Base-by-base conservation (phyloP, 23 red algal genomes). In the Chondrus crispus region DNA sequence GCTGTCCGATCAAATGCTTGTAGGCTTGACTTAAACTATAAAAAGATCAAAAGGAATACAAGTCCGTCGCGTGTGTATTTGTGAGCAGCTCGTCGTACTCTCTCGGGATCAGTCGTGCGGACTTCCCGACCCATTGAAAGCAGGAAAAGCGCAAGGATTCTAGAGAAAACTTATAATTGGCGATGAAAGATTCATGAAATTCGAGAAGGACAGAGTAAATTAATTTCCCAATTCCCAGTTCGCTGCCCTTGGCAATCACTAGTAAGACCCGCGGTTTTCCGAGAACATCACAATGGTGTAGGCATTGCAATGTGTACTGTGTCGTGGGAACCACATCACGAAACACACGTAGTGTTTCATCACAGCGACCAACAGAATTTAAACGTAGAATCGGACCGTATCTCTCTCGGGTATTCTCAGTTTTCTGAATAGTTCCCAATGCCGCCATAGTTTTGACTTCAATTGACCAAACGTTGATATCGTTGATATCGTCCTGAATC, bases 401-500 rank as follows among this genome's bases (percentile, higher is more conserved):
- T 4, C 53, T 86, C 28, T 85, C 22, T 42, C 19, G 49, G 5
- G n/a, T 62, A 14, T 85, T 28, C n/a, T 38, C 42, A 3, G 39
- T 35, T 19, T 19, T 46, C 11, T 85, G 54, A 68, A 85, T 85
- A 45, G 50, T 85, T 20, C 18, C 57, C 0, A 86, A 29, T 2
- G 2, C 5, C 24, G 54, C 52, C 82, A 86, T 86, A 11, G 64
- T 86, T 28, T 73, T 86, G 44, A 86, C 37, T 73, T 86, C 82
- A 18, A 86, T 26, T 2, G 62, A 58, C 37, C 58, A 5, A 3
- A 86, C 62, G 30, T 47, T 30, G 2, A 71, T 2, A 30, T 55
- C 39, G 6, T 30, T 45, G 20, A 18, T 46, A 58, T 36, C 26
- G 30, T 19, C 35, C 14, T 30, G 22, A 20, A 86, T 13, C 2